Evolutionary conservation across 2,329 filamentous ascomycete species (phyloP), one percentile per base, ranked within the genome.

Genomic region (Penicillium corylophilum): DNA sequence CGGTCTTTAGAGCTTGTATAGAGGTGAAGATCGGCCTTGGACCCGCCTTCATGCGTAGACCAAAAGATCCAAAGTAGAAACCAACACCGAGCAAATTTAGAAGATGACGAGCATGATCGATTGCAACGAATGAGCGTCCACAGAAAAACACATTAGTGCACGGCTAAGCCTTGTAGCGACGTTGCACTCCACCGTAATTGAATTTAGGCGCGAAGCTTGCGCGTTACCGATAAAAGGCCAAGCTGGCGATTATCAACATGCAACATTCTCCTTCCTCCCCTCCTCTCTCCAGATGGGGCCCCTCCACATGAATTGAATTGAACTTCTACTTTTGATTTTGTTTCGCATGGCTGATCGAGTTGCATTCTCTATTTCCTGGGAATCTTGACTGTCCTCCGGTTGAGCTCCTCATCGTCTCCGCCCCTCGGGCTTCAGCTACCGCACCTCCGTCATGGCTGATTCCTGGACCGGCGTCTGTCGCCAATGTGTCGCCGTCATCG

Each of bases 401-500:
- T 48, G 50, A 47, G 46, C 47, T 49, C 31, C 44, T 23, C 16
- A 26, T 54, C 31, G 22, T 51, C 36, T 29, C 50, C 48, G 40
- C 50, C 15, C 36, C 41, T 46, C n/a, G 41, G 48, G 16, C 40
- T 26, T 35, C 28, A 47, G 48, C 26, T 28, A 22, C 20, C n/a
- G 12, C 20, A 20, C 36, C 46, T 42, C 18, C 56, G 61, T 46
- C 54, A 71, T 71, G 68, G 55, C 55, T 9, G 58, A 61, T 46
- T 53, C 61, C 35, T 68, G 62, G 65, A 50, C 56, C 28, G 56
- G 56, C 26, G 50, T 69, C 44, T 72, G 70, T 60, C 57, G 62
- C 36, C 64, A 67, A 42, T 72, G 71, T 59, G 51, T 65, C n/a
- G 50, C 63, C 28, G 51, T 64, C n/a, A 48, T 68, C 33, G 56